phyloP scores from a whole-genome alignment of 805 yeast genomes.

The Jamesozyma spencerorum region DNA sequence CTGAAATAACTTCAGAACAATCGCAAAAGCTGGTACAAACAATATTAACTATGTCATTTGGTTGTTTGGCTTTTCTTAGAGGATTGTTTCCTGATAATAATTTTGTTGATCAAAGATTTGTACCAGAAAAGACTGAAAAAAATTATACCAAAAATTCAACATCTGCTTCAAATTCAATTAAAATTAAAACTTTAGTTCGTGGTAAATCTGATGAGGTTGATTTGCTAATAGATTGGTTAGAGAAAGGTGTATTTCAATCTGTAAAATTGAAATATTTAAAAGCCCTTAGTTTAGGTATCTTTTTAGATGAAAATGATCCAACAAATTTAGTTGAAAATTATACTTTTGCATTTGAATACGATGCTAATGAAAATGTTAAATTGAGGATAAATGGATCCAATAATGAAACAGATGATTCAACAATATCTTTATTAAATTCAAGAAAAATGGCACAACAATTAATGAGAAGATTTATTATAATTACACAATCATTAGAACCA shows the following conservation, averaged over 20 bases:
- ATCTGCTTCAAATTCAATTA: slow-evolving; percentile 30
- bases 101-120: slow-evolving; percentile 41
- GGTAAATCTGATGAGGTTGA: slow-evolving; percentile 43
- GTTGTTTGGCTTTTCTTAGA: slow-evolving; percentile 48
- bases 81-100: slow-evolving; percentile 49
- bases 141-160: slow-evolving; percentile 20
- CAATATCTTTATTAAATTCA: slow-evolving; percentile 29
- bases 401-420: slow-evolving; percentile 7
- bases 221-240: slow-evolving; percentile 44
- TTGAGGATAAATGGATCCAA: slow-evolving; percentile 9
- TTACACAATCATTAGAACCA: slow-evolving; percentile 46
- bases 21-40: slow-evolving; percentile 41
- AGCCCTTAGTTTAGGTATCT: slow-evolving; percentile 39
- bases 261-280: slow-evolving; percentile 35
- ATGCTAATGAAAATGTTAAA: slow-evolving; percentile 23
- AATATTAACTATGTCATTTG: slow-evolving; percentile 43
- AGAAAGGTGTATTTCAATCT: slow-evolving; percentile 40
- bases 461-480: slow-evolving; percentile 42
- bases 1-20: slow-evolving; percentile 30
- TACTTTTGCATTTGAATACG: slow-evolving; percentile 39
- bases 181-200: slow-evolving; percentile 39
- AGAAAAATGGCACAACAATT: slow-evolving; percentile 40
- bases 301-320: slow-evolving; percentile 36
- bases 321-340: slow-evolving; percentile 41
- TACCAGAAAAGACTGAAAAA: slow-evolving; percentile 29